Base-by-base conservation (phyloP, 75 land plant species). In the Cupressus sempervirens region DNA sequence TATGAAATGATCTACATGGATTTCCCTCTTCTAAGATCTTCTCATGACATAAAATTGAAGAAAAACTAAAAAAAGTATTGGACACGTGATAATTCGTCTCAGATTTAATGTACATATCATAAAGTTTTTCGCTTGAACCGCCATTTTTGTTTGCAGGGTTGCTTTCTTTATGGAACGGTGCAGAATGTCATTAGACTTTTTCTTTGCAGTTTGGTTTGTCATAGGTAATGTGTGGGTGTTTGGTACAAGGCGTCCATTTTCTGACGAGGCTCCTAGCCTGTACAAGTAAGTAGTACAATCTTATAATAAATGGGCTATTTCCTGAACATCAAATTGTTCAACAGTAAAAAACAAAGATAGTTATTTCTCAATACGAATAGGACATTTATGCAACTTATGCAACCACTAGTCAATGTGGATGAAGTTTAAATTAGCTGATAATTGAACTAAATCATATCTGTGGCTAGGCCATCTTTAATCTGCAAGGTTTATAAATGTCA, bases 181-280 rank as follows among this genome's bases (percentile, higher is more conserved):
- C 45, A 75, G 91, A 82, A 88, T 91, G n/a, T 89, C 88, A 23
- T 91, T 93, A 1, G 96, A 94, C 54, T 91, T 93, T 13, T 91
- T 93, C 89, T 93, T 90, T 76, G 96, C 96, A 23, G 89, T 93
- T 40, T 94, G 94, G 96, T 94, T 94, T 84, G 96, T 93, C 86
- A 93, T 94, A 89, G 96, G 96, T 0, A 94, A 91, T 83, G 92
- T 94, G 8, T 94, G 96, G 96, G 89, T 93, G 8, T 94, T 94
- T 81, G 94, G 93, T 75, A 74, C 95, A 3, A 90, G 96, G 7
- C 76, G 87, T 58, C 83, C 88, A 5, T 90, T 91, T 1, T 91
- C 88, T 84, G 74, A 79, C 23, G 85, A 76, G 53, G 89, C 94
- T n/a, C 96, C 96, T 9, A 91, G 89, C 43, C 93, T 94, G 41